phyloP scores from a whole-genome alignment of 2,329 filamentous ascomycete genomes.

The Fusarium sp. region DNA sequence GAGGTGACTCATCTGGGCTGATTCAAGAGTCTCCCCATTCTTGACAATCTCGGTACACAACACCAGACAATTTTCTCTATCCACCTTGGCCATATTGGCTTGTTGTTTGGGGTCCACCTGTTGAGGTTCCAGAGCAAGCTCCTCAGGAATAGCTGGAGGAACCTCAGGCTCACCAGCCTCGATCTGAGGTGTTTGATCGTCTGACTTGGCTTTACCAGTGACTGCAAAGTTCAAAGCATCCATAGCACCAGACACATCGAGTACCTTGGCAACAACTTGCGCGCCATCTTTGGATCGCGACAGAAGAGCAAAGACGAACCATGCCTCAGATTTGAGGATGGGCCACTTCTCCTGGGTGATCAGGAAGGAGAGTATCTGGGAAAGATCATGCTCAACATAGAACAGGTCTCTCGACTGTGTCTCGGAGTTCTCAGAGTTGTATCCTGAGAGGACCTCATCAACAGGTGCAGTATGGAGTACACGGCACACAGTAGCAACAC shows the following conservation, averaged over 20 bases:
- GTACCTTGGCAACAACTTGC: conserved; percentile 55
- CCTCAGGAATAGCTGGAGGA: conserved; percentile 44
- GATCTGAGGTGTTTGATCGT: conserved; percentile 35
- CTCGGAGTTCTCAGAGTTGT: conserved; percentile 40
- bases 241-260: conserved; percentile 57
- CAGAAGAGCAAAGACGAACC: conserved; percentile 72
- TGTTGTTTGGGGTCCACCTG: conserved; percentile 58
- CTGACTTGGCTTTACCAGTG: conserved; percentile 53
- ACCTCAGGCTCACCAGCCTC: conserved; percentile 26
- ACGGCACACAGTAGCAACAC: conserved; percentile 64
- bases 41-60: conserved; percentile 66
- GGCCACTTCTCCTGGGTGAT: conserved; percentile 69
- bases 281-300: conserved; percentile 63
- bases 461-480: conserved; percentile 60
- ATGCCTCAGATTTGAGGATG: conserved; percentile 67
- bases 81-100: conserved; percentile 61
- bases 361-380: conserved; percentile 61
- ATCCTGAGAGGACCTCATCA: conserved; percentile 49
- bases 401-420: conserved; percentile 50
- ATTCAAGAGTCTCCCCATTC: conserved; percentile 55
- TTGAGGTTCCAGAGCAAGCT: conserved; percentile 58
- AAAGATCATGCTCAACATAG: conserved; percentile 59
- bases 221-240: conserved; percentile 60
- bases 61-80: conserved; percentile 71
- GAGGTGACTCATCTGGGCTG: conserved; percentile 55